Base-by-base conservation (phyloP, 139 green algal species). In the Picochlorum sp. region DNA sequence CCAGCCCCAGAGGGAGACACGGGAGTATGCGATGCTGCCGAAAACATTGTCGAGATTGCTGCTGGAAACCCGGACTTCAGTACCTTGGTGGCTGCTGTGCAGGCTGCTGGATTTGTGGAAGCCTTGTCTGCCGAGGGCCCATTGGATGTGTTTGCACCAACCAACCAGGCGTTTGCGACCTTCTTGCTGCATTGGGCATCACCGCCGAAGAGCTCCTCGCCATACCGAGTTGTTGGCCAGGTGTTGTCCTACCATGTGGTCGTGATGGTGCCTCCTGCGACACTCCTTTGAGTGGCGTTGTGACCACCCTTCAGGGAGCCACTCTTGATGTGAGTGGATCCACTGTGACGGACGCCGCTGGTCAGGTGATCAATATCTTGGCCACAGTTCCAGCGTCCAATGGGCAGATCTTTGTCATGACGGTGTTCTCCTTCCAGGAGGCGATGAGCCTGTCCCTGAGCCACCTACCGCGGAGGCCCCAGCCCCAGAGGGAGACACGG, bases 211-310 rank as follows among this genome's bases (percentile, higher is more conserved):
- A 82, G n/a, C 32, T 76, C 20, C 41, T 81, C 15, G 45, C 45
- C 11, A 78, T 18, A n/a, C 66, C 11, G 45, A 62, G 50, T 28
- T 67, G 3, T 0, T 41, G 45, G 8, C 11, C 11, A 21, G 10
- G 34, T 85, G 34, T 55, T 83, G 10, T 44, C 30, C 4, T 83
- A 83, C 60, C 76, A 83, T 62, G n/a, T 83, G 8, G 57, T 82
- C 1, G 65, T 8, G 67, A 57, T 15, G 26, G 61, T 32, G 75
- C 70, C 3, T 14, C 58, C 11, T 38, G 34, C 13, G 23, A 73
- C 49, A 14, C 21, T 38, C 77, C 72, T 11, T 50, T 67, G 20
- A 52, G 50, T 21, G 24, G 32, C 1, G 45, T 10, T 30, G 47
- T 73, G 15, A 58, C 28, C 2, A 37, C 72, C 20, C 73, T 63